Base-by-base conservation (phyloP, 2,329 filamentous ascomycete genomes). In the Chalara sp. region DNA sequence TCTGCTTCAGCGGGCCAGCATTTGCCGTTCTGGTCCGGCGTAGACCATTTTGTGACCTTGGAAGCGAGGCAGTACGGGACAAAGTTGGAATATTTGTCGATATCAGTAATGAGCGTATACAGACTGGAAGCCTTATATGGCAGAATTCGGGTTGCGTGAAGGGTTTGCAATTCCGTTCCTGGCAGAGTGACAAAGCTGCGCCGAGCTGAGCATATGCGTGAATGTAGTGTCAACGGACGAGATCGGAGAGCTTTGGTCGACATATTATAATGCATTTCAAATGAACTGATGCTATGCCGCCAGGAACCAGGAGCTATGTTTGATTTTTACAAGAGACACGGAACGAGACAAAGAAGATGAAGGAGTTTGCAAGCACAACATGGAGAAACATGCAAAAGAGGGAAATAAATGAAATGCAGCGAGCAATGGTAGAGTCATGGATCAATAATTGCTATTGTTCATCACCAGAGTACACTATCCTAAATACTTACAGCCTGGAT, bases 1-100 rank as follows among this genome's bases (percentile, higher is more conserved):
- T 86, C 84, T 11, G 89, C 93, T 56, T 84, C 78, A 31, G 83
- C 78, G 0, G 93, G 93, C 75, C 80, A 87, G 42, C 69, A 70
- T 31, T 70, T 70, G 47, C 58, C 58, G 1, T 70, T 64, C 30
- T 70, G 54, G 62, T 80, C 74, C 6, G 80, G 73, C 10, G 66
- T 49, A 6, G 87, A 85, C 79, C 86, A 89, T 52, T 76, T 75
- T 1, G 89, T 96, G 40, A 97, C 89, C 54, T 76, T 78, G 37
- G 87, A 91, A 44, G 75, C 75, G 42, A 81, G 79, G 71, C 92
- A 95, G 78, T 95, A 96, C 8, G 93, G 93, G n/a, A 99, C 81
- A 75, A 97, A 99, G 58, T 75, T 68, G 37, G 78, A 74, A 79
- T 99, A 99, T 56, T 81, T 82, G 68, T 89, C 81, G 57, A 99